Evolutionary conservation across 2,329 filamentous ascomycete species (phyloP).

Genomic region (Colletotrichum lupini): DNA sequence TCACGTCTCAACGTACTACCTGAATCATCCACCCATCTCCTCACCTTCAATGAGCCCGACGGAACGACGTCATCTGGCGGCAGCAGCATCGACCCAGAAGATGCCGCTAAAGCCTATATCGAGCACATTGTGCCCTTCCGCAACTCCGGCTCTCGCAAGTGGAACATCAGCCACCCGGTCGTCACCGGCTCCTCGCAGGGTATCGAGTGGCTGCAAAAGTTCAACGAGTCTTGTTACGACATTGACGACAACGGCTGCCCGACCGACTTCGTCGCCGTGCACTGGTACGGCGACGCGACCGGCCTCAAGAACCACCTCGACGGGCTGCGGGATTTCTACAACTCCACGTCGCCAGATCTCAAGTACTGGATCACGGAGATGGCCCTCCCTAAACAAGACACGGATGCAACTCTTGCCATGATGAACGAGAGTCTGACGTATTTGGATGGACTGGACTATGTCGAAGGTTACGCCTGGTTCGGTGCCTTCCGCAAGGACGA

Average conservation of each 20-base stretch:
- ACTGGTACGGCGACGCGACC: slow-evolving; percentile 52
- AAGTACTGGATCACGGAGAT: slow-evolving; percentile 54
- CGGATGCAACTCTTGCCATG: slow-evolving; percentile 49
- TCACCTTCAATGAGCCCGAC: slow-evolving; percentile 56
- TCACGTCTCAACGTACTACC: slow-evolving; percentile 43
- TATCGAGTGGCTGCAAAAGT: slow-evolving; percentile 51
- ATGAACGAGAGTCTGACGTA: slow-evolving; percentile 51
- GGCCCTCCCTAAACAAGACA: slow-evolving; percentile 47
- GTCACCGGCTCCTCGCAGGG: slow-evolving; percentile 52
- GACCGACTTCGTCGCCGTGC: slow-evolving; percentile 52
- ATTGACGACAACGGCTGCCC: slow-evolving; percentile 51
- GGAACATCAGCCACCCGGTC: slow-evolving; percentile 53
- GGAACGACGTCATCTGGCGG: slow-evolving; percentile 51
- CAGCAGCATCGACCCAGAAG: slow-evolving; percentile 49
- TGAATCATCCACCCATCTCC: slow-evolving; percentile 49
- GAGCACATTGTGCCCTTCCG: slow-evolving; percentile 48
- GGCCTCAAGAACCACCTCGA: slow-evolving; percentile 50
- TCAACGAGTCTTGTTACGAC: slow-evolving; percentile 53
- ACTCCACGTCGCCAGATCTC: slow-evolving; percentile 37
- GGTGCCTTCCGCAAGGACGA: slow-evolving; percentile 51
- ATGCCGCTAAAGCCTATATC: slow-evolving; percentile 52
- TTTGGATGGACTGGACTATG: slow-evolving; percentile 46
- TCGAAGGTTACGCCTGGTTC: slow-evolving; percentile 55
- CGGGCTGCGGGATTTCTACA: slow-evolving; percentile 50
- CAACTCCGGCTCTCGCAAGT: slow-evolving; percentile 39